phyloP scores from a whole-genome alignment of 306 rosid genomes.

The Inga laurina region DNA sequence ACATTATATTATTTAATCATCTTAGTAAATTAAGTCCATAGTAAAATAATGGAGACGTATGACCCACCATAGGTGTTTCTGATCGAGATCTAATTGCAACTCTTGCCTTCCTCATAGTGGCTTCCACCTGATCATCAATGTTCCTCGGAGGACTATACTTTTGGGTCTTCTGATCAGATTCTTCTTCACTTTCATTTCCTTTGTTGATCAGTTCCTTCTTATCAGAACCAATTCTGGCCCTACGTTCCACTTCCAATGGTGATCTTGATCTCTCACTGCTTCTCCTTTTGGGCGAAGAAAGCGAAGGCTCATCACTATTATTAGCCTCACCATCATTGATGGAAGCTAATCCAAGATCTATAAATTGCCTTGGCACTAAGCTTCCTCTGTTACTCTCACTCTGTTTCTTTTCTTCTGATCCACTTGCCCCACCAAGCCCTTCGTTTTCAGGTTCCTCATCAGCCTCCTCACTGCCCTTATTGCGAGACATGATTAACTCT shows the following conservation, averaged over 20 bases:
- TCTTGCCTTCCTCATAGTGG: constrained; percentile 76
- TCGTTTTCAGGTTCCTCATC: constrained; percentile 24
- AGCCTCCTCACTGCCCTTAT: constrained; percentile 30
- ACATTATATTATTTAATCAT: neutral
- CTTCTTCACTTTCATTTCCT: constrained; percentile 39
- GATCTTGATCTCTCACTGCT: constrained; percentile 46
- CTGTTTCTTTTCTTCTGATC: constrained; percentile 30
- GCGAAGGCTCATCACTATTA: constrained; percentile 40
- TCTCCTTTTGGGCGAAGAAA: constrained; percentile 51
- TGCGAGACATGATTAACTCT: constrained; percentile 36
- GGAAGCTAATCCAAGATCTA: constrained; percentile 68
- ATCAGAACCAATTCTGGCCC: constrained; percentile 36
- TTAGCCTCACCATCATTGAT: constrained; percentile 28
- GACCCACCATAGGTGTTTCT: constrained; percentile 68
- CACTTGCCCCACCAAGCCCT: constrained; percentile 4
- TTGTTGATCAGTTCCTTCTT: constrained; percentile 35
- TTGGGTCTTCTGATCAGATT: constrained; percentile 44
- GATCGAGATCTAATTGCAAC: constrained; percentile 86
- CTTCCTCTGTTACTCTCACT: constrained; percentile 18
- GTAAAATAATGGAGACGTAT: neutral
- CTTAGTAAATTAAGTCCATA: neutral
- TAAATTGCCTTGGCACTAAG: constrained; percentile 59
- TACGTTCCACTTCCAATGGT: constrained; percentile 33
- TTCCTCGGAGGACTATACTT: constrained; percentile 41
- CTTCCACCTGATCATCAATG: constrained; percentile 72